These are phyloP conservation scores for Verticillium tricorpus DNA, from an alignment of 2,329 filamentous ascomycete species.

Conservation along the genomic window DNA sequence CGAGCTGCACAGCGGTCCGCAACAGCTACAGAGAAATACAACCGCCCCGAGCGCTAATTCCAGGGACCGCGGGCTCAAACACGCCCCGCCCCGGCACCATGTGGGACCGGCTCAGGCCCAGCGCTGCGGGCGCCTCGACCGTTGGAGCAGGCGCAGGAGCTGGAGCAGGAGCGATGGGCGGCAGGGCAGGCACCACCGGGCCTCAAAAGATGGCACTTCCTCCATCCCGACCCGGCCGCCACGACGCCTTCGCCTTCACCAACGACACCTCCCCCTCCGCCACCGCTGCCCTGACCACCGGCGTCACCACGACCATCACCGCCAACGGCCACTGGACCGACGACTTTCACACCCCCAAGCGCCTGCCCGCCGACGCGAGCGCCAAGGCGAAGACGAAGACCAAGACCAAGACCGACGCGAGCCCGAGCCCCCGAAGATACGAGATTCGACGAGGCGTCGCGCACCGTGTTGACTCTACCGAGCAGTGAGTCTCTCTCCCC, in stretches of 20 bases:
- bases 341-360: background rate
- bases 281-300: background rate
- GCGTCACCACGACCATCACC: background rate
- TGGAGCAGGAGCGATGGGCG: background rate
- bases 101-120: background rate
- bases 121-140: background rate
- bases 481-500: background rate
- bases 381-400: background rate
- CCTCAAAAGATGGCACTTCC: background rate
- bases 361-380: background rate
- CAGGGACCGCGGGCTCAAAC: background rate
- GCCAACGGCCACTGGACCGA: background rate
- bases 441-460: background rate
- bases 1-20: too few species aligned
- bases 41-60: background rate
- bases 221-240: background rate
- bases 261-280: background rate
- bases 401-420: background rate
- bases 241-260: background rate
- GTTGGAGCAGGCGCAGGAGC: background rate
- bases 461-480: background rate
- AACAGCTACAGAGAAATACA: background rate
- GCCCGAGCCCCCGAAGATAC: slow-evolving; percentile 1
- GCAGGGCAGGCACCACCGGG: background rate
- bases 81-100: background rate